Evolutionary conservation across 495 filamentous ascomycete species (phyloP).

Genomic region (Aspergillus kassunensis): DNA sequence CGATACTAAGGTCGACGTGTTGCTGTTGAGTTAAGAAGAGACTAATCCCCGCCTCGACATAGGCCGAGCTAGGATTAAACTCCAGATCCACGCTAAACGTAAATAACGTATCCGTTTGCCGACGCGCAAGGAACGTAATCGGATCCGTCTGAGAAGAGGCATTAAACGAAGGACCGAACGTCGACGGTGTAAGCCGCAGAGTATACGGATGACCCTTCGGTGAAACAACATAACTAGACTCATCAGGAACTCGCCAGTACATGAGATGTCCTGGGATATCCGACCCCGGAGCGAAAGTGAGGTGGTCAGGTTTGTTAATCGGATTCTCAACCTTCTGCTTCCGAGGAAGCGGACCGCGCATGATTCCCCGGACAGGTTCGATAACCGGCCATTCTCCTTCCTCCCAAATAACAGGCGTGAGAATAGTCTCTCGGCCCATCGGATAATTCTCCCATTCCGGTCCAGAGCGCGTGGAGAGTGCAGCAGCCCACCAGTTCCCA

Average conservation of each 20-base stretch:
- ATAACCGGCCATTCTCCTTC: slow-evolving; percentile 24
- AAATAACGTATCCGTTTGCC: slow-evolving; percentile 22
- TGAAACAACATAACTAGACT: slow-evolving; percentile 2
- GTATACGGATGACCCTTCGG: slow-evolving; percentile 9
- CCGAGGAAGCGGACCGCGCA: slow-evolving; percentile 8
- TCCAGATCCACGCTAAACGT: slow-evolving; percentile 15
- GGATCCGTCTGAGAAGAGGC: background rate
- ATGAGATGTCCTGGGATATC: slow-evolving; percentile 13
- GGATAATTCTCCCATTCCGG: slow-evolving; percentile 40
- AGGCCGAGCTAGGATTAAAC: background rate
- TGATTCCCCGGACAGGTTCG: slow-evolving; percentile 24
- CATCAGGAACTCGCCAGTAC: slow-evolving; percentile 14
- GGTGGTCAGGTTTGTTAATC: slow-evolving; percentile 6
- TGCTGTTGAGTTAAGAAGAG: slow-evolving; percentile 21
- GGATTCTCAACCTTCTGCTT: background rate
- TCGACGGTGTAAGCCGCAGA: slow-evolving; percentile 11
- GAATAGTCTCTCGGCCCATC: slow-evolving; percentile 58
- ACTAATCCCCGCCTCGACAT: slow-evolving; percentile 20
- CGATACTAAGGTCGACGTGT: slow-evolving; percentile 22
- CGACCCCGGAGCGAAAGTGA: slow-evolving; percentile 5
- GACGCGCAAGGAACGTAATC: slow-evolving; percentile 16
- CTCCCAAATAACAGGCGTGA: slow-evolving; percentile 51
- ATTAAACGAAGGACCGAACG: slow-evolving; percentile 4
- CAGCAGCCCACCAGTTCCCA: slow-evolving; percentile 53
- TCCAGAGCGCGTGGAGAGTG: slow-evolving; percentile 41